phyloP scores from a whole-genome alignment of 2,329 filamentous ascomycete genomes.

The Aspergillus fructus region DNA sequence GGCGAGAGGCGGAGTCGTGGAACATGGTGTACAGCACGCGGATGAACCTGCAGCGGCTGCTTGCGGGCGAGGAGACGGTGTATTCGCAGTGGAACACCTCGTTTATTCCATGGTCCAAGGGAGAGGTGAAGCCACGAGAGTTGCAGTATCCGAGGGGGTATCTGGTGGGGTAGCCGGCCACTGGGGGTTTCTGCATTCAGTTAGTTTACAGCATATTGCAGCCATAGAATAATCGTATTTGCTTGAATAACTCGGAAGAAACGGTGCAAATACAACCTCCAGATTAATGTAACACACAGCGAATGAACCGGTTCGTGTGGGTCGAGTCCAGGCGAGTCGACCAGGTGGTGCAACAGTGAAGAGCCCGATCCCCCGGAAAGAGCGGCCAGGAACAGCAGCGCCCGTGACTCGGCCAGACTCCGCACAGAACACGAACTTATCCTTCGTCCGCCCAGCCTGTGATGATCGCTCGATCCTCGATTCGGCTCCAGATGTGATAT shows the following conservation, averaged over 20 bases:
- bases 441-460: not conserved
- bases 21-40: slow-evolving; percentile 27
- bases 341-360: not conserved
- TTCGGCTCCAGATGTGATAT: not conserved
- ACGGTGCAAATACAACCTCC: no score
- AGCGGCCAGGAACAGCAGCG: no score
- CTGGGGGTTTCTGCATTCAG: not conserved
- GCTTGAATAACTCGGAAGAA: no score
- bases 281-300: not conserved
- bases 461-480: not conserved
- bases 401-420: no score
- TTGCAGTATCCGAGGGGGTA: slow-evolving; percentile 23
- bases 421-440: no score
- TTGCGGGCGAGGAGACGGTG: slow-evolving; percentile 18
- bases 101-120: slow-evolving; percentile 21
- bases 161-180: slow-evolving; percentile 10
- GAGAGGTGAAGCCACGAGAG: slow-evolving; percentile 15
- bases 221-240: no score
- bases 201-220: not conserved
- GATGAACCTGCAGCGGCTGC: slow-evolving; percentile 25
- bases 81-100: slow-evolving; percentile 22
- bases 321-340: not conserved
- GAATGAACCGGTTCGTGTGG: no score
- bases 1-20: slow-evolving; percentile 16
- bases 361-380: no score